Evolutionary conservation across 2,329 filamentous ascomycete genomes (phyloP).

Genomic region (Fusarium albidum): DNA sequence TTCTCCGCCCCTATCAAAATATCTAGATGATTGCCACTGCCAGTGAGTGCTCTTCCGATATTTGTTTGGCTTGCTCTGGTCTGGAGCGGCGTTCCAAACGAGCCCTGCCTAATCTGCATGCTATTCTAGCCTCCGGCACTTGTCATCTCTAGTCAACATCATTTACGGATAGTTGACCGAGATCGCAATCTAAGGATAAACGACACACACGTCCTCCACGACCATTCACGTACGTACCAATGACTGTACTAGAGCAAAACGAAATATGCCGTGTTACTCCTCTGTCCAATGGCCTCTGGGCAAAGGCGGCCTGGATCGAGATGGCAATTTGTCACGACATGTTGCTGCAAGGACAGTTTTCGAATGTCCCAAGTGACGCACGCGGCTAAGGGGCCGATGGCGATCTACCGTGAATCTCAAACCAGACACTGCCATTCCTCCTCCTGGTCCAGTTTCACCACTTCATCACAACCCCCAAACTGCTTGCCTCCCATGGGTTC

Average conservation of each 20-base stretch:
- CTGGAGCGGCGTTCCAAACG: constrained; percentile 11
- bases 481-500: constrained; percentile 9
- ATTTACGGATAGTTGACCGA: constrained; percentile 3
- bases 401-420: constrained; percentile 14
- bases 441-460: constrained; percentile 28
- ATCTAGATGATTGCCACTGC: constrained; percentile 14
- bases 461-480: constrained; percentile 17
- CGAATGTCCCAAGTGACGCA: constrained; percentile 13
- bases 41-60: constrained; percentile 12
- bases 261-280: constrained; percentile 16
- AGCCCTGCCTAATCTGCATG: constrained; percentile 10
- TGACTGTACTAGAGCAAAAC: neutral
- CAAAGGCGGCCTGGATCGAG: constrained; percentile 15
- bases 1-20: constrained; percentile 5
- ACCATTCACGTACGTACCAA: constrained; percentile 1
- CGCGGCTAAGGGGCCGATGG: neutral
- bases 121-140: no score
- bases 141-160: neutral
- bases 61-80: constrained; percentile 1
- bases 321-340: constrained; percentile 17
- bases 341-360: constrained; percentile 18
- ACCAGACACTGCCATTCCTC: constrained; percentile 8
- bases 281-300: neutral
- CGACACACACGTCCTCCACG: constrained; percentile 26
- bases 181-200: constrained; percentile 16